Evolutionary conservation across 169 alveolate genomes (phyloP), one percentile per base, ranked within the genome.

Genomic region (Plasmodium chabaudi): DNA sequence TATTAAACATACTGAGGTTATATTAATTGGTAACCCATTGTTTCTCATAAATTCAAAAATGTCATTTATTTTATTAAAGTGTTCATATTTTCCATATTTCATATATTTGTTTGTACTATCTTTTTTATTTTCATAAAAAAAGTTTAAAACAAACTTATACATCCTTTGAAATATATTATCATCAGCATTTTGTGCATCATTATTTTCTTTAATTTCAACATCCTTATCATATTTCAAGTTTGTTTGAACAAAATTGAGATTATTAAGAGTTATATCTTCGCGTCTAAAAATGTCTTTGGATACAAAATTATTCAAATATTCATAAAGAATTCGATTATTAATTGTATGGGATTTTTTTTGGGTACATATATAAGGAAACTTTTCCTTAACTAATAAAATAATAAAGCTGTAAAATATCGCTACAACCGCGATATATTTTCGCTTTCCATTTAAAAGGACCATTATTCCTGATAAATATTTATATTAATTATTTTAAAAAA

Each of bases 1-100:
- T n/a, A 73, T 60, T 53, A 73, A 65, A 17, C 88, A 73, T 9
- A 73, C 65, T 17, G 44, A 42, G 7, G 88, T 73, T 23, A 4
- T 73, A 27, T 25, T 72, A 44, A 73, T 53, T 23, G 88, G 42
- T 27, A 59, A 9, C 25, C 47, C 19, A 7, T 49, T 73, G 23
- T 73, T 17, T 10, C 59, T 49, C 59, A 60, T 42, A 65, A 59
- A 44, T 9, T 15, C 47, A 9, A 47, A 44, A 49, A 42, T 19
- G 9, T 34, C 73, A 44, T 60, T 51, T 46, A 59, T 12, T 49
- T 64, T 19, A 0, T 64, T 42, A n/a, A 42, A 19, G 2, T 60
- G 5, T 9, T 59, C 42, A 34, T 34, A 34, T 34, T 4, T 34
- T 34, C 42, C 73, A 73, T 21, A 59, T 17, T 60, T 23, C 47